phyloP scores from a whole-genome alignment of 305 asterid genomes.

The Ilex paraguariensis region DNA sequence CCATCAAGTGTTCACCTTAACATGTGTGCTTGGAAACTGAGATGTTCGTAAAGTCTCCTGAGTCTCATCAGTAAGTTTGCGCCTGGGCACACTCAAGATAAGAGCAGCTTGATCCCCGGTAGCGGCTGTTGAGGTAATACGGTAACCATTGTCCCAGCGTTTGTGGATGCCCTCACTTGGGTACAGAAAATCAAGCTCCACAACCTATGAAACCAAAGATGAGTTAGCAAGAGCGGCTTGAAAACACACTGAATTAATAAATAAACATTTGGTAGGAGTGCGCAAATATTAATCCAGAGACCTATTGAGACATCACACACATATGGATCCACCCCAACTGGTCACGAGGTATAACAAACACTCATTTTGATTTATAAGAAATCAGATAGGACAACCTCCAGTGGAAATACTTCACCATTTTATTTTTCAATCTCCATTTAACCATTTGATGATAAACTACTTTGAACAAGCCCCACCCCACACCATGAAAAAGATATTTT shows the following conservation, averaged over 20 bases:
- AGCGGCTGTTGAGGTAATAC: slow-evolving; percentile 38
- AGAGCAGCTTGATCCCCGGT: slow-evolving; percentile 40
- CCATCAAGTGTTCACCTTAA: slow-evolving; percentile 18
- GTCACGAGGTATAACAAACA: no score
- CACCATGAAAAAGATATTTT: no score
- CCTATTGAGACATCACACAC: no score
- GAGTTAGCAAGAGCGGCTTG: background rate
- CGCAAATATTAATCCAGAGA: background rate
- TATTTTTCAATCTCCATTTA: background rate
- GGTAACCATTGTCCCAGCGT: slow-evolving; percentile 36
- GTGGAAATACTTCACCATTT: no score
- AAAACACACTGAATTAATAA: background rate
- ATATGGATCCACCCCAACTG: no score
- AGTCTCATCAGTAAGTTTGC: slow-evolving; percentile 34
- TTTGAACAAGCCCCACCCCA: no score
- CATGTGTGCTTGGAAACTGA: slow-evolving; percentile 38
- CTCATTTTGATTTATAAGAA: no score
- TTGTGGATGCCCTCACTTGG: slow-evolving; percentile 42
- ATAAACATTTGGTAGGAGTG: background rate
- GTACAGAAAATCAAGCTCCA: slow-evolving; percentile 39
- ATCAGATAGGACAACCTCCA: no score
- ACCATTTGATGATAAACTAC: background rate
- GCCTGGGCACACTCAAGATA: slow-evolving; percentile 34
- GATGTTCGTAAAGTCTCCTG: slow-evolving; percentile 41
- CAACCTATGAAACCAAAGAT: slow-evolving; percentile 26